A percentile compares a stretch with the other conserved stretches of the same genome.
Evolutionary conservation across 2,329 filamentous ascomycete species (phyloP).

Genomic region (Biscogniauxia sp.): DNA sequence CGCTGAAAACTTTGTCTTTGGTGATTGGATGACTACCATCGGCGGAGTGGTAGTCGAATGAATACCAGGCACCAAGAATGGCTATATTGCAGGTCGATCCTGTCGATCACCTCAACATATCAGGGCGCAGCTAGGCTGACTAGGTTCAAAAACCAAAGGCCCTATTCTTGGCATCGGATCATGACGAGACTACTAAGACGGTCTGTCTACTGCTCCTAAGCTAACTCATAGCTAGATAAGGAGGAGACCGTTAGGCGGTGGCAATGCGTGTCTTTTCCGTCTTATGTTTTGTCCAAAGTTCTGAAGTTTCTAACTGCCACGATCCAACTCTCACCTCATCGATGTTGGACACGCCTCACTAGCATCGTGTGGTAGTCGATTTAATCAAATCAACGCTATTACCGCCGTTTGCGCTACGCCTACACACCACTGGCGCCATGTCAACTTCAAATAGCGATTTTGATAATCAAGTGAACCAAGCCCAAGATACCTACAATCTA

Average conservation of each 20-base stretch:
- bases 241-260: no score
- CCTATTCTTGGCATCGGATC: not conserved
- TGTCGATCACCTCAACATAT: not conserved
- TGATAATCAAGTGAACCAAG: not conserved
- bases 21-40: not conserved
- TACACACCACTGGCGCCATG: not conserved
- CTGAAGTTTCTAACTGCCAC: not conserved
- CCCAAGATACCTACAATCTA: slow-evolving; percentile 1
- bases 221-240: no score
- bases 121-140: not conserved
- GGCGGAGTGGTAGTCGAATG: not conserved
- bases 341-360: not conserved
- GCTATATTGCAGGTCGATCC: not conserved
- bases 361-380: not conserved
- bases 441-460: not conserved
- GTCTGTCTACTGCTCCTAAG: no score
- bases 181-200: not conserved
- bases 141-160: not conserved
- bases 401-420: not conserved
- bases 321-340: not conserved
- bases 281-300: no score
- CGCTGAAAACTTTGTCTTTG: not conserved
- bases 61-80: not conserved
- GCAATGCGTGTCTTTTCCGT: no score
- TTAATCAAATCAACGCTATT: not conserved